Base-by-base conservation (phyloP, 2,329 filamentous ascomycete genomes). In the Hypoxylon sp. region DNA sequence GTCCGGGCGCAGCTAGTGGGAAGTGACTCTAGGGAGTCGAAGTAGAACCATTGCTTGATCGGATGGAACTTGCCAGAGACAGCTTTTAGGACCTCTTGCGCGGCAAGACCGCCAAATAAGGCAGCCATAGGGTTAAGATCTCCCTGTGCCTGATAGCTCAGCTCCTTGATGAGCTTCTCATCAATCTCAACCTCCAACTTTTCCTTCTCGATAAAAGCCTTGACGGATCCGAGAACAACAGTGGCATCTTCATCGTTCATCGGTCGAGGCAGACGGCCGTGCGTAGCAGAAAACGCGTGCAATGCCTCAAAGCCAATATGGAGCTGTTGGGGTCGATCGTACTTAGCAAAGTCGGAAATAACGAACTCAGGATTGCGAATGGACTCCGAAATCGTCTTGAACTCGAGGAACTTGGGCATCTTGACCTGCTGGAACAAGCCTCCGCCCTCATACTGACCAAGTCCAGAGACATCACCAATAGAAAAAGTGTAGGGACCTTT, bases 401-500 rank as follows among this genome's bases (percentile, higher is more conserved):
- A 99, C 78, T 96, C 88, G 75, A 98, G 82, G 60, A 93, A 88
- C 83, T 96, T 97, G 55, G 96, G 96, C 95, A 98, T 98, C 87
- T 98, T 99, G 80, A 98, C 96, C 80, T 99, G 96, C 41, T 93
- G 91, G 80, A 92, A 99, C 65, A 97, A 88, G 67, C 96, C 96
- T 50, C 95, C 95, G 56, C 92, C 88, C 83, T 93, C 84, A 83
- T 99, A 99, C 75, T 92, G 86, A 36, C 96, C 96, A 36, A 98
- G 86, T 5, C 89, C 91, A 23, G 92, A 93, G 9, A 98, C 93
- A 78, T 98, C 93, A 45, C 95, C 96, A 73, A 99, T 98, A 13
- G 93, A 96, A 82, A 99, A 99, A 7, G 94, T 97, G 80, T 98
- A 99, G 2, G 96, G 96, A 0, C 93, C 96, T 83, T 97, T 98